Evolutionary conservation across 2,329 filamentous ascomycete species (phyloP).

Genomic region (Fusarium longipes): DNA sequence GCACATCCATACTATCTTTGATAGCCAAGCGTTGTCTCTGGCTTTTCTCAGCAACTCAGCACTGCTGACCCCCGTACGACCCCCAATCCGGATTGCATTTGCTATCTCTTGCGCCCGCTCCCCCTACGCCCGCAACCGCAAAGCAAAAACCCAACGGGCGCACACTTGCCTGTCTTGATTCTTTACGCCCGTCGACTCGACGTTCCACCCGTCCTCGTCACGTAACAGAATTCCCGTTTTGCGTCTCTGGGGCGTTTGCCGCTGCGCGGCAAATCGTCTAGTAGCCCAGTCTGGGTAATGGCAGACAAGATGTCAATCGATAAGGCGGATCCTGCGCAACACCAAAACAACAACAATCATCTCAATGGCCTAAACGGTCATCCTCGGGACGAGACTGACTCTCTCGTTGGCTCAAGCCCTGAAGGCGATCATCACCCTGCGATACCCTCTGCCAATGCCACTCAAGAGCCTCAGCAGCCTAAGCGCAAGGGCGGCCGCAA

Average conservation of each 20-base stretch:
- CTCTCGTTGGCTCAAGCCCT: constrained; percentile 70
- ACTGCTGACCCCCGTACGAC: constrained; percentile 45
- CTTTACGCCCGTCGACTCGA: constrained; percentile 47
- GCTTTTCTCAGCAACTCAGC: constrained; percentile 27
- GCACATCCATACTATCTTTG: constrained; percentile 27
- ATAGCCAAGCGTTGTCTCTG: constrained; percentile 35
- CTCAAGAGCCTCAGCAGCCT: constrained; percentile 71
- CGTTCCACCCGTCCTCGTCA: constrained; percentile 46
- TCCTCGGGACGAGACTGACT: constrained; percentile 67
- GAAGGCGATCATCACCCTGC: constrained; percentile 63
- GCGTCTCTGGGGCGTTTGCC: constrained; percentile 52
- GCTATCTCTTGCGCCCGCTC: constrained; percentile 50
- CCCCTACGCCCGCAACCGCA: constrained; percentile 53
- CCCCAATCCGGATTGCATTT: constrained; percentile 46
- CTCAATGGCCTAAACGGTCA: constrained; percentile 52
- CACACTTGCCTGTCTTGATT: constrained; percentile 46
- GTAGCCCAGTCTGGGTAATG: constrained; percentile 59
- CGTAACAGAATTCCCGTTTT: constrained; percentile 53
- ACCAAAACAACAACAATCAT: constrained; percentile 50
- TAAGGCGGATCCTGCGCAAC: constrained; percentile 55
- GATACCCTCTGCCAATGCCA: constrained; percentile 48
- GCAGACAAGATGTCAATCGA: constrained; percentile 76
- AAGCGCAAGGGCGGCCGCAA: constrained; percentile 98
- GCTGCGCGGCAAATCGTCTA: constrained; percentile 52
- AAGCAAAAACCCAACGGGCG: constrained; percentile 53